phyloP scores from a whole-genome alignment of 176 grass and related monocot species.

The Triticum urartu region DNA sequence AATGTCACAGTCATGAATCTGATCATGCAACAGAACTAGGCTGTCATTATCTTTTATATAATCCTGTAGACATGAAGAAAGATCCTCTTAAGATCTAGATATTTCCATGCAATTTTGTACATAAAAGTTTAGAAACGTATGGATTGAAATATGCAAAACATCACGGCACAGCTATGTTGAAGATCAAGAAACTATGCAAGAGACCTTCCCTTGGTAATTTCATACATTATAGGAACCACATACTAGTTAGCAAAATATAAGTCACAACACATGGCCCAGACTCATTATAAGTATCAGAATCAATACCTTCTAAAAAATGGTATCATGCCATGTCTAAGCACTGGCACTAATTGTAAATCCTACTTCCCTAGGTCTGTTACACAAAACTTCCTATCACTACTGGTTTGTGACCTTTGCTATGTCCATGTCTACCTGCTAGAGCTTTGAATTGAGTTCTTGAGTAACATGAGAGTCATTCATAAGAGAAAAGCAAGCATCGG shows the following conservation, averaged over 20 bases:
- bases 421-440: not conserved
- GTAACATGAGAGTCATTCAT: not conserved
- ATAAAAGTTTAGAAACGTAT: not conserved
- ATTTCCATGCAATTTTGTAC: slow-evolving; percentile 2
- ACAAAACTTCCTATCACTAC: not conserved
- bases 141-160: not conserved
- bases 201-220: not conserved
- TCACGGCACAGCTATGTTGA: not conserved
- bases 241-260: not conserved
- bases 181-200: not conserved
- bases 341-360: not conserved
- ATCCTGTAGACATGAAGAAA: slow-evolving; percentile 50
- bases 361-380: not conserved
- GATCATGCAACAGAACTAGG: slow-evolving; percentile 57
- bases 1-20: slow-evolving; percentile 70
- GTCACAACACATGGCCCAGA: not conserved
- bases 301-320: not conserved
- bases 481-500: not conserved
- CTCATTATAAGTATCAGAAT: not conserved
- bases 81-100: slow-evolving; percentile 15
- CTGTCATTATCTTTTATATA: slow-evolving; percentile 69
- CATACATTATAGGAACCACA: not conserved
- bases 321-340: not conserved
- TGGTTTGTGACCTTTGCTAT: not conserved
- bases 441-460: not conserved